phyloP scores from a whole-genome alignment of 305 asterid genomes.

The Lippia alba region DNA sequence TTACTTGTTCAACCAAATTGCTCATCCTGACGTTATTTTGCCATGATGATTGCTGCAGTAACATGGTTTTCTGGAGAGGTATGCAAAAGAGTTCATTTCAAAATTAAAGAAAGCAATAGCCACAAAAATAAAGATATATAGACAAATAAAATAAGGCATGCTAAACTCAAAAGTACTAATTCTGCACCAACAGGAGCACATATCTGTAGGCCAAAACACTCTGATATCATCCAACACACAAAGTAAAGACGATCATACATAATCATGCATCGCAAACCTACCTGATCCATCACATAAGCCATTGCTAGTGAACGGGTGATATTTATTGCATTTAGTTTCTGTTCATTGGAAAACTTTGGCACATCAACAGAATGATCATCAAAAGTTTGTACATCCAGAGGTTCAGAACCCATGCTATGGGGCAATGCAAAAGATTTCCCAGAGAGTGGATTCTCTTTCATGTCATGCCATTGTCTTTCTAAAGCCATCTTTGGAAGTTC shows the following conservation, averaged over 20 bases:
- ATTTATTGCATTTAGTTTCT: constrained; percentile 72
- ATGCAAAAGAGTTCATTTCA: constrained; percentile 24
- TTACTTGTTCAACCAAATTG: constrained; percentile 95
- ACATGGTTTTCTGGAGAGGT: constrained; percentile 79
- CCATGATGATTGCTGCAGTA: constrained; percentile 94
- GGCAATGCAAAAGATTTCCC: constrained; percentile 53
- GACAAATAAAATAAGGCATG: constrained; percentile 23
- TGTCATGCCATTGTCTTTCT: constrained; percentile 51
- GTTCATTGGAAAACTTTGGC: constrained; percentile 62
- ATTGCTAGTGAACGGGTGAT: constrained; percentile 81
- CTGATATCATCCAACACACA: constrained; percentile 2
- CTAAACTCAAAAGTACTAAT: constrained; percentile 10
- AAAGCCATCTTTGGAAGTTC: constrained; percentile 66
- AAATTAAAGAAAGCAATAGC: constrained; percentile 21
- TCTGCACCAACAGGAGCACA: constrained; percentile 18
- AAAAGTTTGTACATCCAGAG: constrained; percentile 50
- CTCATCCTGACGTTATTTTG: constrained; percentile 93
- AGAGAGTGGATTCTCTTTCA: constrained; percentile 44
- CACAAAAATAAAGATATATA: constrained; percentile 23
- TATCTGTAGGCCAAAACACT: constrained; percentile 18
- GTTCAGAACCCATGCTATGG: constrained; percentile 43
- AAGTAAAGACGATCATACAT: neutral
- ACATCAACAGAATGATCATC: constrained; percentile 51
- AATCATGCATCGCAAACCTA: constrained; percentile 31
- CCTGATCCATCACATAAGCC: constrained; percentile 99